phyloP scores from a whole-genome alignment of 768 basidiomycete genomes.

The Fomitopsis pulvina region DNA sequence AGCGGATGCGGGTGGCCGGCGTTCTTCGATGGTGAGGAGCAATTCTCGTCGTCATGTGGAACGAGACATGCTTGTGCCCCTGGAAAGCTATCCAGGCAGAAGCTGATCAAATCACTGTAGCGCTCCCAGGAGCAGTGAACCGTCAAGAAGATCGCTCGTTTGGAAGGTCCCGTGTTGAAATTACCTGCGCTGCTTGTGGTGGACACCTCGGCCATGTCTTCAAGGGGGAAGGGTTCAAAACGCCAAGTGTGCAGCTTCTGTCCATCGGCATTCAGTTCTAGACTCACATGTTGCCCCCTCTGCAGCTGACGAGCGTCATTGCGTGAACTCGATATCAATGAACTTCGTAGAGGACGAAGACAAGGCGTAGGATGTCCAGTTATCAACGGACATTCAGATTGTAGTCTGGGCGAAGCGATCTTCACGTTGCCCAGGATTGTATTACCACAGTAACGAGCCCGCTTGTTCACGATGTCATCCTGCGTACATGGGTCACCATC shows the following conservation, averaged over 20 bases:
- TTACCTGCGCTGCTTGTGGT: conserved; percentile 84
- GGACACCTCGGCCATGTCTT: conserved; percentile 96
- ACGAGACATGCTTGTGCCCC: background rate
- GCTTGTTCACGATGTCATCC: too few relatives aligned
- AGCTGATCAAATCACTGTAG: conserved; percentile 29
- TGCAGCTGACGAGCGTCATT: conserved; percentile 79
- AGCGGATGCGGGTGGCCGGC: conserved; percentile 98
- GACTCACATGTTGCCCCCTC: background rate
- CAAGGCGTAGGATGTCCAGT: conserved; percentile 1
- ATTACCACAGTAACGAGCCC: too few relatives aligned
- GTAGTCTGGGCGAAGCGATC: too few relatives aligned
- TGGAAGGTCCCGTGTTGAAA: conserved; percentile 75
- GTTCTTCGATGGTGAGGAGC: conserved; percentile 75
- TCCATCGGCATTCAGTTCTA: background rate
- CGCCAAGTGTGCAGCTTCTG: conserved; percentile 52
- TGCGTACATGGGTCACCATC: background rate
- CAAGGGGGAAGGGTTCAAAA: conserved; percentile 80
- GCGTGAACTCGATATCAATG: conserved; percentile 85
- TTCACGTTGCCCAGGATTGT: too few relatives aligned
- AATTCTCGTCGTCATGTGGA: background rate
- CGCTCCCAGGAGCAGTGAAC: conserved; percentile 83
- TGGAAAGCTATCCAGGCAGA: background rate
- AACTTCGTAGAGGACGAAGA: conserved; percentile 55
- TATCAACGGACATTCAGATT: too few relatives aligned
- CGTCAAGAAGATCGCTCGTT: conserved; percentile 65